phyloP scores from a whole-genome alignment of 2,329 filamentous ascomycete species.

The Penicillium crustosum region DNA sequence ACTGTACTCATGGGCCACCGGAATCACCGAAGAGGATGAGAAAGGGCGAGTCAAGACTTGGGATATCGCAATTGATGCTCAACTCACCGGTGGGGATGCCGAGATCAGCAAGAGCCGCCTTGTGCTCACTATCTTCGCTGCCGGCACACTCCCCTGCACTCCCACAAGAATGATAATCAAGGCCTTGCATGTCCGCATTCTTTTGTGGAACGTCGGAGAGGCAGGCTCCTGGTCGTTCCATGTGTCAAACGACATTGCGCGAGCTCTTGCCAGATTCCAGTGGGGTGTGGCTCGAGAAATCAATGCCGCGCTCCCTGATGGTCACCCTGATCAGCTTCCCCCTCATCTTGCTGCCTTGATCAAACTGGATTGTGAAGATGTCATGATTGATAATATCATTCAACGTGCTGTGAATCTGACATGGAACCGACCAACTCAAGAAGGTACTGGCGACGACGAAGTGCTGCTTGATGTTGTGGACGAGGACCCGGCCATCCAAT shows the following conservation, averaged over 20 bases:
- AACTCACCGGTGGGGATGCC: slow-evolving; percentile 84
- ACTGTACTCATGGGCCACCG: slow-evolving; percentile 75
- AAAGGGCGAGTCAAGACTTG: slow-evolving; percentile 84
- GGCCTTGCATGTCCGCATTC: slow-evolving; percentile 83
- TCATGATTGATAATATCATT: slow-evolving; percentile 73
- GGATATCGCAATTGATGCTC: slow-evolving; percentile 89
- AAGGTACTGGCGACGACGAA: slow-evolving; percentile 62
- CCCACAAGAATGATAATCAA: slow-evolving; percentile 86
- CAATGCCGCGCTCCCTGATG: slow-evolving; percentile 46
- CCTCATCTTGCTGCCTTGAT: slow-evolving; percentile 74
- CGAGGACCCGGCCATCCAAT: slow-evolving; percentile 79
- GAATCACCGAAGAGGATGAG: slow-evolving; percentile 81
- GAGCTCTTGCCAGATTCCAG: slow-evolving; percentile 69
- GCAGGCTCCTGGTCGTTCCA: slow-evolving; percentile 64
- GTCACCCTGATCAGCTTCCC: slow-evolving; percentile 67
- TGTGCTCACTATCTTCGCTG: slow-evolving; percentile 81
- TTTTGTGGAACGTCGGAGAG: slow-evolving; percentile 76
- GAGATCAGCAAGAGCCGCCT: slow-evolving; percentile 87
- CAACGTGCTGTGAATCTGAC: slow-evolving; percentile 87
- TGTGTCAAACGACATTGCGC: slow-evolving; percentile 67
- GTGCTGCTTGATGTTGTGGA: slow-evolving; percentile 79
- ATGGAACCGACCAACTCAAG: slow-evolving; percentile 75
- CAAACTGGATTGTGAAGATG: slow-evolving; percentile 76
- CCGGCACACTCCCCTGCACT: slow-evolving; percentile 79
- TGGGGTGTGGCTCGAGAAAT: slow-evolving; percentile 80